phyloP scores from a whole-genome alignment of 768 basidiomycete species.

The Cyclocybe cylindracea region DNA sequence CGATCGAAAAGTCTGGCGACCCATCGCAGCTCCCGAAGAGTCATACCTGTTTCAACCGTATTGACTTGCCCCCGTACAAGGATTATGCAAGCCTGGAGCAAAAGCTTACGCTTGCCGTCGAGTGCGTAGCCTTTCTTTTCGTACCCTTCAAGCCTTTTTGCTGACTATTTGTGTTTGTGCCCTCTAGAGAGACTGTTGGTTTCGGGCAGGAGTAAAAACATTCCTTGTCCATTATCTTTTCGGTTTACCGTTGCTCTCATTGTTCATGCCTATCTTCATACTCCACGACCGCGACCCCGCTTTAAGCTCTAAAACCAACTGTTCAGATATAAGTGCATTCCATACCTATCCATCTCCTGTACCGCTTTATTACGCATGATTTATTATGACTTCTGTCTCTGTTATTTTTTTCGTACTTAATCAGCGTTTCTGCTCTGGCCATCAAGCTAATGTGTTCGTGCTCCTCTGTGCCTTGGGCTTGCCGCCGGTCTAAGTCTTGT shows the following conservation, averaged over 20 bases:
- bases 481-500: too few species aligned
- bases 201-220: conserved; percentile 83
- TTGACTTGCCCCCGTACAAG: conserved; percentile 97
- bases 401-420: not conserved
- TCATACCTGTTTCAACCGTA: conserved; percentile 94
- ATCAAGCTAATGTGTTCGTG: too few species aligned
- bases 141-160: not conserved
- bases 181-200: conserved; percentile 81
- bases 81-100: conserved; percentile 94
- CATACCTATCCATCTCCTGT: not conserved
- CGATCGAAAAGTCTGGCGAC: conserved; percentile 98
- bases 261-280: not conserved
- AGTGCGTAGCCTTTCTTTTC: conserved; percentile 55
- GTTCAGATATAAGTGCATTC: not conserved
- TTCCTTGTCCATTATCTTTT: conserved; percentile 8
- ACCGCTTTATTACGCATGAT: not conserved
- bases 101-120: conserved; percentile 91
- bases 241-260: conserved; percentile 1
- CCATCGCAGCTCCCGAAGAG: conserved; percentile 96
- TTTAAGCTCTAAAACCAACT: too few species aligned
- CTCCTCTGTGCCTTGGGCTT: too few species aligned
- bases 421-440: too few species aligned
- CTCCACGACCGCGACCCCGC: not conserved
- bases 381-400: conserved; percentile 4
- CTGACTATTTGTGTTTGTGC: conserved; percentile 12